A percentile compares a stretch with the other conserved stretches of the same genome.
phyloP scores from a whole-genome alignment of 345 rosid species.

The Eucalyptus sideroxylon region DNA sequence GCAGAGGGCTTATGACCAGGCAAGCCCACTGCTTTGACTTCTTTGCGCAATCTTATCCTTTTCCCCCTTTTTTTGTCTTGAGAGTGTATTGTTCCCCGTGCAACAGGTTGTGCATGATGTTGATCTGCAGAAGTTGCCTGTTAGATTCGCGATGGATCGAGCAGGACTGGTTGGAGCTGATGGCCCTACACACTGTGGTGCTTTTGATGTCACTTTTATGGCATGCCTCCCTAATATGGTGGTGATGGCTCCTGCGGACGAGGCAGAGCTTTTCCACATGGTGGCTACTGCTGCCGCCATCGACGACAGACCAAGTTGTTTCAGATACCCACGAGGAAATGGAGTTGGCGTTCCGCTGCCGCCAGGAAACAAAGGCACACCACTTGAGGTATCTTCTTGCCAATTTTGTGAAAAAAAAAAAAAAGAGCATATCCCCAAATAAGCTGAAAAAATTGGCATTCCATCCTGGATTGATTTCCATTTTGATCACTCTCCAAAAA shows the following conservation, averaged over 20 bases:
- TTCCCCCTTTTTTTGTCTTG: background rate
- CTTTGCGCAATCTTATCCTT: background rate
- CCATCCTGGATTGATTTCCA: background rate
- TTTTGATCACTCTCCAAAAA: background rate
- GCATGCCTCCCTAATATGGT: conserved; percentile 99
- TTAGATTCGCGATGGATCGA: conserved; percentile 97
- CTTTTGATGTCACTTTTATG: conserved; percentile 92
- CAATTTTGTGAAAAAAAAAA: background rate
- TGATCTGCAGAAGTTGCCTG: conserved; percentile 89
- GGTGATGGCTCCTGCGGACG: conserved; percentile 98
- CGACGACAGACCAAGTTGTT: conserved; percentile 91
- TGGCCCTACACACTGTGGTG: conserved; percentile 97
- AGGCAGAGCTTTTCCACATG: conserved; percentile 95
- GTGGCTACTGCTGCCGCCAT: conserved; percentile 95
- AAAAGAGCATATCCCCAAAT: background rate
- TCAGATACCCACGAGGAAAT: conserved; percentile 93
- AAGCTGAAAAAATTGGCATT: background rate
- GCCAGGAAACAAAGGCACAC: conserved; percentile 73
- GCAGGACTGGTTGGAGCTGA: conserved; percentile 98
- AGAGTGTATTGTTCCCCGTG: background rate
- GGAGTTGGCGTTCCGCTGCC: conserved; percentile 76
- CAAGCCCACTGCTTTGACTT: conserved; percentile 7
- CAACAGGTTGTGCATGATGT: conserved; percentile 92
- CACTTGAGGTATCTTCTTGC: conserved; percentile 49
- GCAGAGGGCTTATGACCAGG: conserved; percentile 99